Percentiles rank a stretch among this genome's conserved stretches.
Evolutionary conservation across 192 early-diverging fungal species (phyloP).

Genomic region (Powellomyces hirtus): DNA sequence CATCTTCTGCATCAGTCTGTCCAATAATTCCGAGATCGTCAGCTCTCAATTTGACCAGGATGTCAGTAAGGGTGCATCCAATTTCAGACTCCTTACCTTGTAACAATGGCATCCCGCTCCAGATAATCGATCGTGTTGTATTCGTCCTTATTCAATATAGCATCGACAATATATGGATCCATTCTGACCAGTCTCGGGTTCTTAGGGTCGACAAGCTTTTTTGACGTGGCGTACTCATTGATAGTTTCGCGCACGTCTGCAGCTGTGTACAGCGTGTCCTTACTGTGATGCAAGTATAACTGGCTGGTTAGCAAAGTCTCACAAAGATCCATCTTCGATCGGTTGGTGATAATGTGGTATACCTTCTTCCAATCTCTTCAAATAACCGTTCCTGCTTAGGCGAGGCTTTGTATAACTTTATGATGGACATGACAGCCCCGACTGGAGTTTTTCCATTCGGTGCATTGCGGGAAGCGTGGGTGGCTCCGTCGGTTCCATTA

Average conservation of each 20-base stretch:
- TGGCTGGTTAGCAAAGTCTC: too few relatives aligned
- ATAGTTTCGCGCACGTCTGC: slow-evolving; percentile 59
- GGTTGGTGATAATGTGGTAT: too few relatives aligned
- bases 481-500: background rate
- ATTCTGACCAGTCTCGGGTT: slow-evolving; percentile 57
- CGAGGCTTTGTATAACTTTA: slow-evolving; percentile 33
- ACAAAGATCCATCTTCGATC: too few relatives aligned
- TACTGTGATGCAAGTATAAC: slow-evolving; percentile 34
- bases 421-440: too few relatives aligned
- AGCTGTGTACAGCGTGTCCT: slow-evolving; percentile 56
- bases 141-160: slow-evolving; percentile 67
- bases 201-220: slow-evolving; percentile 51
- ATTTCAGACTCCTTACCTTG: slow-evolving; percentile 5
- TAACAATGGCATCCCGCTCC: slow-evolving; percentile 58
- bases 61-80: slow-evolving; percentile 30
- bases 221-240: slow-evolving; percentile 62
- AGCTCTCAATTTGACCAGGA: background rate
- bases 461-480: background rate
- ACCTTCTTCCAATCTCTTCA: slow-evolving; percentile 34
- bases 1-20: slow-evolving; percentile 39
- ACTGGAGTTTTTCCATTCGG: too few relatives aligned
- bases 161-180: slow-evolving; percentile 64
- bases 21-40: too few relatives aligned
- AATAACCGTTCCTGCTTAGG: slow-evolving; percentile 22
- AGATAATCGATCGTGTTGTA: slow-evolving; percentile 52